These are phyloP conservation scores for Flueggea neowawraea DNA, from an alignment of 441 rosid species.

Conservation along the genomic window DNA sequence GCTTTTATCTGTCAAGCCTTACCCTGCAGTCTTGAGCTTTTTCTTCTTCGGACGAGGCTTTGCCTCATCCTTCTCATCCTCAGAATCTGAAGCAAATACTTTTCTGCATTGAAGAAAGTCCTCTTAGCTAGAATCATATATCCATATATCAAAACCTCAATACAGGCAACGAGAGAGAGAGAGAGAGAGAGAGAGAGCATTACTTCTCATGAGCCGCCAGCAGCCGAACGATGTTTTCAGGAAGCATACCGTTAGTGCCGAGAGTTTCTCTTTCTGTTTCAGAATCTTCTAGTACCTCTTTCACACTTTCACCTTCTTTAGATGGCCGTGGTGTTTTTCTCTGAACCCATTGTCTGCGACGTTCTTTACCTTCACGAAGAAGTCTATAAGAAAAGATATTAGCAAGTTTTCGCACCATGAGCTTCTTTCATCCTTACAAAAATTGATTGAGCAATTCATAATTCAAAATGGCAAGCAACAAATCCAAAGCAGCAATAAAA, in stretches of 20 bases:
- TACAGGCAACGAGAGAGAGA: background rate
- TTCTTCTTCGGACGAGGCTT: constrained; percentile 43
- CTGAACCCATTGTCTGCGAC: constrained; percentile 62
- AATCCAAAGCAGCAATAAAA: no score
- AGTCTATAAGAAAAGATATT: constrained; percentile 28
- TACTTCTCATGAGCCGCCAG: constrained; percentile 90
- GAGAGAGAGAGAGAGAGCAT: constrained; percentile 1
- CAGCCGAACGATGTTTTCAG: constrained; percentile 66
- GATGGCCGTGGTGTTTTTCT: constrained; percentile 46
- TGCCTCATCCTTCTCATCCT: constrained; percentile 47
- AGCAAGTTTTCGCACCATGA: background rate
- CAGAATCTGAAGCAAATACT: constrained; percentile 56
- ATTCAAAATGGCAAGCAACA: no score
- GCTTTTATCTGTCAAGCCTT: constrained; percentile 6
- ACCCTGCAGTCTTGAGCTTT: constrained; percentile 68
- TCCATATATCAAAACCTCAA: constrained; percentile 1
- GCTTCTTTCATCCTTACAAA: no score
- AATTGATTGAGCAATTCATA: no score
- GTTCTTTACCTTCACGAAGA: constrained; percentile 72
- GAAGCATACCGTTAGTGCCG: constrained; percentile 65
- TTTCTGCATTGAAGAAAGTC: constrained; percentile 37
- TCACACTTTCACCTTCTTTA: constrained; percentile 23
- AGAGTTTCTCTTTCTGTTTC: constrained; percentile 33
- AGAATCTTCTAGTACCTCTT: constrained; percentile 25
- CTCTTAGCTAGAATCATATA: constrained; percentile 11